Conservation (phyloP, 371 early-diverging fungal species). For the Syncephalastrum sp. region DNA sequence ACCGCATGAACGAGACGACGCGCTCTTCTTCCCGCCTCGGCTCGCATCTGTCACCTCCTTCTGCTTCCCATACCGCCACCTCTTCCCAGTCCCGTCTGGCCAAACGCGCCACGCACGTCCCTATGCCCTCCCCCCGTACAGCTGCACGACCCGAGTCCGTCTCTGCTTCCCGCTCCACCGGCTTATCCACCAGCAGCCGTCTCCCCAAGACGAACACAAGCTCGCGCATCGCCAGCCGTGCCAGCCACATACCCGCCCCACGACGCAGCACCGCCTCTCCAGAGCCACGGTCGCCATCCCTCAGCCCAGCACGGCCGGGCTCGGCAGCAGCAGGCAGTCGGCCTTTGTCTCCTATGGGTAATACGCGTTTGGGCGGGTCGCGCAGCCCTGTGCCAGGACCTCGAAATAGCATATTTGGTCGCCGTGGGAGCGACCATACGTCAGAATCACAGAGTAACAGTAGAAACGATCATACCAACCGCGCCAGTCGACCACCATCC, state of each 20-base stretch:
- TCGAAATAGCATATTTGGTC: slow-evolving; percentile 6
- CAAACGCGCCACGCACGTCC: slow-evolving; percentile 48
- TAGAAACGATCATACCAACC: slow-evolving; percentile 6
- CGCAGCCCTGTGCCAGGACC: slow-evolving; percentile 12
- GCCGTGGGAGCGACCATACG: not conserved
- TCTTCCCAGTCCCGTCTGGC: slow-evolving; percentile 23
- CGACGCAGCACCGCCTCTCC: slow-evolving; percentile 10
- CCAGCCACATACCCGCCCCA: slow-evolving; percentile 40
- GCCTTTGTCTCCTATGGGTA: slow-evolving; percentile 5
- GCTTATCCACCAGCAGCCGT: slow-evolving; percentile 9
- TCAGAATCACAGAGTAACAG: slow-evolving; percentile 3
- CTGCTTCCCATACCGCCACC: slow-evolving; percentile 4
- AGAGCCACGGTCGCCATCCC: slow-evolving; percentile 11
- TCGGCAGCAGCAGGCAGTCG: not conserved
- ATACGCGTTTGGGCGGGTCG: slow-evolving; percentile 2
- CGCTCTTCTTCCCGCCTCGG: slow-evolving; percentile 5
- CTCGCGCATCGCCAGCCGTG: slow-evolving; percentile 14
- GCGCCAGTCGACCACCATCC: slow-evolving; percentile 9
- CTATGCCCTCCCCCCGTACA: slow-evolving; percentile 24
- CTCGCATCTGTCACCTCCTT: slow-evolving; percentile 1
- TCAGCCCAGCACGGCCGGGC: not conserved
- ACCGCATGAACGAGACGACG: slow-evolving; percentile 3
- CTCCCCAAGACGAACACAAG: slow-evolving; percentile 10
- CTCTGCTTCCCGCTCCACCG: slow-evolving; percentile 18
- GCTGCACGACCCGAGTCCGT: slow-evolving; percentile 28